Evolutionary conservation across 768 basidiomycete genomes (phyloP).

Genomic region (Asterophora parasitica): DNA sequence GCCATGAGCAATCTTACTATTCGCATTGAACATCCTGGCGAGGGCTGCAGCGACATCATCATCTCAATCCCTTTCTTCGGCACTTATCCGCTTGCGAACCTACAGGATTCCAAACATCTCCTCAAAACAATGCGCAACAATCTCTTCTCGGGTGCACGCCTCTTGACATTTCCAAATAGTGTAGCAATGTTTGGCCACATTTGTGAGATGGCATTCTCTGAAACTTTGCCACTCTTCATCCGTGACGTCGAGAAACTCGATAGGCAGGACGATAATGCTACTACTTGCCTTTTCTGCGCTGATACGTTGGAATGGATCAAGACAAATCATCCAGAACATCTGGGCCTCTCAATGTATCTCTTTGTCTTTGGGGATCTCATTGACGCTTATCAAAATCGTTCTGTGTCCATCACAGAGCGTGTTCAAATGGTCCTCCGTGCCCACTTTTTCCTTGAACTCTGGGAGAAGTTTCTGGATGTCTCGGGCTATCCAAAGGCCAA

Average conservation of each 20-base stretch:
- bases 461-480: too few relatives aligned
- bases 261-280: slow-evolving; percentile 40
- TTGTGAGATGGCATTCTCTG: too few relatives aligned
- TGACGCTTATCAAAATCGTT: neutral
- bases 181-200: neutral
- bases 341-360: slow-evolving; percentile 23
- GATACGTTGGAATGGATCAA: slow-evolving; percentile 21
- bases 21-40: too few relatives aligned
- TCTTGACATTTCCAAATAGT: slow-evolving; percentile 22
- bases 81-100: too few relatives aligned
- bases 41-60: too few relatives aligned
- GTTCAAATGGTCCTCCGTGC: neutral
- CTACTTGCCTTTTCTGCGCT: slow-evolving; percentile 33
- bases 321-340: slow-evolving; percentile 20
- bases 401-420: neutral
- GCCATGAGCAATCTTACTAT: too few relatives aligned
- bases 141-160: slow-evolving; percentile 25
- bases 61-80: too few relatives aligned
- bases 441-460: neutral
- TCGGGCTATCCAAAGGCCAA: too few relatives aligned
- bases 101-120: slow-evolving; percentile 26
- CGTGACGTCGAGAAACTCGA: neutral
- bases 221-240: too few relatives aligned
- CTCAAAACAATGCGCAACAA: slow-evolving; percentile 29
- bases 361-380: slow-evolving; percentile 18